A percentile compares a stretch with the other conserved stretches of the same genome.
phyloP scores from a whole-genome alignment of 179 eudicot genomes.

The Actinidia polygama region DNA sequence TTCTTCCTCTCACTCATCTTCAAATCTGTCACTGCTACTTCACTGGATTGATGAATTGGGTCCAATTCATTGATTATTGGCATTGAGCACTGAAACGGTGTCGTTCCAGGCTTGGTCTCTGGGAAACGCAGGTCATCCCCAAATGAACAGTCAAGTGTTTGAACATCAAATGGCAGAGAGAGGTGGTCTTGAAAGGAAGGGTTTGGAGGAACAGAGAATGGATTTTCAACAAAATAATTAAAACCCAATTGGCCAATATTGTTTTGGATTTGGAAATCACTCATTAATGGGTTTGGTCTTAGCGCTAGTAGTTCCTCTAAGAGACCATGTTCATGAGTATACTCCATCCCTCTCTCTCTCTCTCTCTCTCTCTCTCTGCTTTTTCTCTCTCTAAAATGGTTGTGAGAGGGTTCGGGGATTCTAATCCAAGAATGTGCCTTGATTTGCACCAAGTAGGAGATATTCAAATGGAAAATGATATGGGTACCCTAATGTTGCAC shows the following conservation, averaged over 20 bases:
- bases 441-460: slow-evolving; percentile 25
- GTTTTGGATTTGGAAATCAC: slow-evolving; percentile 17
- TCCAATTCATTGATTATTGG: slow-evolving; percentile 41
- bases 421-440: slow-evolving; percentile 1
- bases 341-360: slow-evolving; percentile 50
- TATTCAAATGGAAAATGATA: neutral
- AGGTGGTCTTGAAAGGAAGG: slow-evolving; percentile 30
- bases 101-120: slow-evolving; percentile 22
- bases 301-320: slow-evolving; percentile 58
- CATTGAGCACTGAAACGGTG: slow-evolving; percentile 26
- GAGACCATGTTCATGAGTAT: slow-evolving; percentile 50
- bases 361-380: slow-evolving; percentile 26
- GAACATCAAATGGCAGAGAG: slow-evolving; percentile 27
- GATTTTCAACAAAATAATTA: slow-evolving; percentile 35
- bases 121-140: neutral
- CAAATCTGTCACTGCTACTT: slow-evolving; percentile 27
- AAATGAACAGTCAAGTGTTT: slow-evolving; percentile 36
- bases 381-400: too few species aligned
- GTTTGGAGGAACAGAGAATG: slow-evolving; percentile 27
- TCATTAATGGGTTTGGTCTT: slow-evolving; percentile 45
- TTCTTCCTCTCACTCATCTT: slow-evolving; percentile 45
- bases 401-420: too few species aligned
- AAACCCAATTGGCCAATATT: slow-evolving; percentile 29
- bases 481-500: too few species aligned
- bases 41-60: slow-evolving; percentile 23